These are phyloP conservation scores for Kwoniella botswanensis DNA, from an alignment of 768 basidiomycete species.

Conservation along the genomic window DNA sequence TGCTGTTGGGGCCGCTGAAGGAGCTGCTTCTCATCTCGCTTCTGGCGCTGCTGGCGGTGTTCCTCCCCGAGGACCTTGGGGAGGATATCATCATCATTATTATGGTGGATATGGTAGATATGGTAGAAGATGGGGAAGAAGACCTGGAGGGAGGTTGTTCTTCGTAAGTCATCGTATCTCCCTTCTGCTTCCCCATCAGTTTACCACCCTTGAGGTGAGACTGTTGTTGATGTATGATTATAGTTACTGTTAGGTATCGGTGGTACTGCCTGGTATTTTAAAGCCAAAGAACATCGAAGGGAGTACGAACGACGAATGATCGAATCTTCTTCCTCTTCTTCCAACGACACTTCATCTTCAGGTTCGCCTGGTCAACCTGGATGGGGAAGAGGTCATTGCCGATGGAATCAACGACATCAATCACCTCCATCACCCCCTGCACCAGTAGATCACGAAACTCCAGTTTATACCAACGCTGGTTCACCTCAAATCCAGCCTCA, in stretches of 20 bases:
- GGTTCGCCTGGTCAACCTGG: too few relatives aligned
- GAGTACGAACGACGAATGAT: conserved; percentile 11
- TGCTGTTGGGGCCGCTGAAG: conserved; percentile 12
- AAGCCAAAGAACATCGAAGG: conserved; percentile 21
- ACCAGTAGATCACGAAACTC: background rate
- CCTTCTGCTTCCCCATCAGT: background rate
- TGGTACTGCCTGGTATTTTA: conserved; percentile 28
- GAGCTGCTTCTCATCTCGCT: conserved; percentile 14
- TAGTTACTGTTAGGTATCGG: conserved; percentile 39
- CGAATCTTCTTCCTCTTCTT: background rate
- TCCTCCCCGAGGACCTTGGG: conserved; percentile 21
- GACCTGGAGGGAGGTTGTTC: conserved; percentile 24
- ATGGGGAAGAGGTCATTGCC: background rate
- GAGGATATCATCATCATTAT: conserved; percentile 21
- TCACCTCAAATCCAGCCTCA: background rate
- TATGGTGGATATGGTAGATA: conserved; percentile 23
- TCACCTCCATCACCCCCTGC: background rate
- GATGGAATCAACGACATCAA: conserved; percentile 4
- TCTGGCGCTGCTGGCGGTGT: conserved; percentile 6
- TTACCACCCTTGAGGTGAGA: too few relatives aligned
- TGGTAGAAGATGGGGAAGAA: conserved; percentile 21
- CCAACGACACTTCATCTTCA: background rate
- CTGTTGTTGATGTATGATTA: background rate
- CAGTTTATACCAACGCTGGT: background rate
- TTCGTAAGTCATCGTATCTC: conserved; percentile 26